Evolutionary conservation across 2,329 filamentous ascomycete genomes (phyloP).

Genomic region (Thermothelomyces thermophilus): DNA sequence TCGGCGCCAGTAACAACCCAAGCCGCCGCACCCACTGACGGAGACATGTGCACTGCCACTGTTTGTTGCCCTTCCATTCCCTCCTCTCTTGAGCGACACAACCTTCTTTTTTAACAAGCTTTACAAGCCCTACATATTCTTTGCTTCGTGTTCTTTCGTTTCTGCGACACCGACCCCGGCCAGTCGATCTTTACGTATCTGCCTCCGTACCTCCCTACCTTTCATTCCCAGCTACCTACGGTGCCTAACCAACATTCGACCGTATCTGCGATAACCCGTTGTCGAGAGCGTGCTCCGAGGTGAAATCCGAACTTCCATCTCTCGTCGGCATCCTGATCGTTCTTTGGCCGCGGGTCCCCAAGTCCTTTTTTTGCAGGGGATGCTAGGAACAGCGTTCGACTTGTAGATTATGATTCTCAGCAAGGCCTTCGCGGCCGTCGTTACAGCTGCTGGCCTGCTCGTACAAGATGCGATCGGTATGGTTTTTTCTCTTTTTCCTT

Average conservation of each 20-base stretch:
- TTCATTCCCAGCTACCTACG: too few relatives aligned
- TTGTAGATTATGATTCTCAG: conserved; percentile 25
- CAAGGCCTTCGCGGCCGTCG: conserved; percentile 28
- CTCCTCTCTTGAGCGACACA: background rate
- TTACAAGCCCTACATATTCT: background rate
- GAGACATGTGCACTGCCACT: conserved; percentile 13
- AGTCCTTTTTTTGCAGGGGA: background rate
- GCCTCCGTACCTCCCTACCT: too few relatives aligned
- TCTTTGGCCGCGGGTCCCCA: background rate
- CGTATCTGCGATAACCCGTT: background rate
- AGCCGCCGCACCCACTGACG: conserved; percentile 11
- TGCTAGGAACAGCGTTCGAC: background rate
- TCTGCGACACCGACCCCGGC: background rate
- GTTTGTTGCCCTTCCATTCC: background rate
- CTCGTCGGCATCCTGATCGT: background rate
- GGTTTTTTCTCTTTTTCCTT: conserved; percentile 9
- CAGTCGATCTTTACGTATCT: too few relatives aligned
- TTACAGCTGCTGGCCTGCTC: conserved; percentile 23
- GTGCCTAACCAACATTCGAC: too few relatives aligned
- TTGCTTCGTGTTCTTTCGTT: background rate
- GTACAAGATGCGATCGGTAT: conserved; percentile 26
- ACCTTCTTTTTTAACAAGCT: background rate
- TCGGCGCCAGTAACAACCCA: background rate
- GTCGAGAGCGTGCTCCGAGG: background rate
- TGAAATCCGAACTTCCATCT: background rate